Percentiles rank a stretch among this genome's conserved stretches.
Evolutionary conservation across 345 rosid genomes (phyloP).

Genomic region (Turritis glabra): DNA sequence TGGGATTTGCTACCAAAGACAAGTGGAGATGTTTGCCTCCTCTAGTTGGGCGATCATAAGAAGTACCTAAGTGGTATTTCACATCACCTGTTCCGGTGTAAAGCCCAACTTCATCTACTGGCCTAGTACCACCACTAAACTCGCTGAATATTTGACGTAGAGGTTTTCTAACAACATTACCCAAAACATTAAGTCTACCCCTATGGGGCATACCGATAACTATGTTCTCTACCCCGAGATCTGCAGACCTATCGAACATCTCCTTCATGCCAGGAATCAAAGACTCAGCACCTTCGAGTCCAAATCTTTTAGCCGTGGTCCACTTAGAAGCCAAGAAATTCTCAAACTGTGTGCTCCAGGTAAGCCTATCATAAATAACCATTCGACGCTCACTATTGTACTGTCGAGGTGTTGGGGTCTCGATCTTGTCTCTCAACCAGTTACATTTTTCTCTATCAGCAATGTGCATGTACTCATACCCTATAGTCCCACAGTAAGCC

Average conservation of each 20-base stretch:
- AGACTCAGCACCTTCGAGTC: slow-evolving; percentile 92
- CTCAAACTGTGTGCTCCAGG: slow-evolving; percentile 85
- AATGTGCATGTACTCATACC: slow-evolving; percentile 84
- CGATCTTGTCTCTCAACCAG: slow-evolving; percentile 87
- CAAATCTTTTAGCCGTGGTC: slow-evolving; percentile 87
- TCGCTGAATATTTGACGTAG: slow-evolving; percentile 80
- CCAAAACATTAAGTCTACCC: slow-evolving; percentile 78
- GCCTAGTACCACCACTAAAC: slow-evolving; percentile 80
- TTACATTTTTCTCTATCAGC: slow-evolving; percentile 79
- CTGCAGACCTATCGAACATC: slow-evolving; percentile 78
- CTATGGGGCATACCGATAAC: slow-evolving; percentile 85
- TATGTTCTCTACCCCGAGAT: slow-evolving; percentile 83
- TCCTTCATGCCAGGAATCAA: slow-evolving; percentile 90
- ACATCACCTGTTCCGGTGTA: slow-evolving; percentile 90
- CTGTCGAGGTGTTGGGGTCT: slow-evolving; percentile 74
- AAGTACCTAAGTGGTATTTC: slow-evolving; percentile 82
- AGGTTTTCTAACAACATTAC: slow-evolving; percentile 81
- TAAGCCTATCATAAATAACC: slow-evolving; percentile 78
- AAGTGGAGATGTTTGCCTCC: slow-evolving; percentile 85
- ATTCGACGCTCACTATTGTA: slow-evolving; percentile 66
- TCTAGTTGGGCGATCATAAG: slow-evolving; percentile 86
- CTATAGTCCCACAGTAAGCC: slow-evolving; percentile 83
- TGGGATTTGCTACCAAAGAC: slow-evolving; percentile 85
- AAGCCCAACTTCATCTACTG: slow-evolving; percentile 76
- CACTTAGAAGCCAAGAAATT: slow-evolving; percentile 86